Evolutionary conservation across 2,329 filamentous ascomycete species (phyloP).

Genomic region (Zymoseptoria crescenta): DNA sequence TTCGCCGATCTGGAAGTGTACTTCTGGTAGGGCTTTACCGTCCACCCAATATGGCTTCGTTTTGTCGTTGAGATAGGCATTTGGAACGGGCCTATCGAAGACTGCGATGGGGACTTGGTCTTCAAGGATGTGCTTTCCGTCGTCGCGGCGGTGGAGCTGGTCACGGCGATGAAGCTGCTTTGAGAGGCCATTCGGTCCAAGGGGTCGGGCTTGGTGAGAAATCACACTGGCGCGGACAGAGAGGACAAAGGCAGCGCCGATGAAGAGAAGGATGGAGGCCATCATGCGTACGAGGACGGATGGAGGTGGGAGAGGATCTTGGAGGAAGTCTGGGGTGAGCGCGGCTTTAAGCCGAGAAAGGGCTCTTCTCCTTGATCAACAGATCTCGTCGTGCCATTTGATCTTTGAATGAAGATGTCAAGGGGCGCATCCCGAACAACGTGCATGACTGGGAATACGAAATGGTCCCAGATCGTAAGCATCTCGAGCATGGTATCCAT

Average conservation of each 20-base stretch:
- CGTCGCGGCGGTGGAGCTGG: not conserved
- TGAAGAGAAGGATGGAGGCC: not conserved
- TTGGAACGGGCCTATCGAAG: slow-evolving; percentile 1
- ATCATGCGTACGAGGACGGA: not conserved
- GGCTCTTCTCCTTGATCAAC: not conserved
- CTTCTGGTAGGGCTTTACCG: slow-evolving; percentile 23
- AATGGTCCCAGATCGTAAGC: not conserved
- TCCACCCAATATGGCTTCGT: slow-evolving; percentile 15
- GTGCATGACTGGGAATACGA: not conserved
- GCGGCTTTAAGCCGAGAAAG: not conserved
- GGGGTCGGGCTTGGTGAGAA: not conserved
- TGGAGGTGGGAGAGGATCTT: not conserved
- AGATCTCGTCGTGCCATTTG: not conserved
- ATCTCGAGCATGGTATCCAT: not conserved
- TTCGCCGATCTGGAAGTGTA: slow-evolving; percentile 29
- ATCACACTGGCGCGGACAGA: not conserved
- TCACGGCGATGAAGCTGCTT: not conserved
- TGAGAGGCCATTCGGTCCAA: not conserved
- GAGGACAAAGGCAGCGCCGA: not conserved
- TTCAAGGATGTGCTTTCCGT: not conserved
- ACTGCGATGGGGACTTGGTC: not conserved
- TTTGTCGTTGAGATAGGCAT: slow-evolving; percentile 5
- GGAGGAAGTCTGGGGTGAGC: not conserved
- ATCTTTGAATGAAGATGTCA: not conserved
- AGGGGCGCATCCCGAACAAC: not conserved